Base-by-base conservation (phyloP, 495 filamentous ascomycete genomes). In the Choiromyces venosus region DNA sequence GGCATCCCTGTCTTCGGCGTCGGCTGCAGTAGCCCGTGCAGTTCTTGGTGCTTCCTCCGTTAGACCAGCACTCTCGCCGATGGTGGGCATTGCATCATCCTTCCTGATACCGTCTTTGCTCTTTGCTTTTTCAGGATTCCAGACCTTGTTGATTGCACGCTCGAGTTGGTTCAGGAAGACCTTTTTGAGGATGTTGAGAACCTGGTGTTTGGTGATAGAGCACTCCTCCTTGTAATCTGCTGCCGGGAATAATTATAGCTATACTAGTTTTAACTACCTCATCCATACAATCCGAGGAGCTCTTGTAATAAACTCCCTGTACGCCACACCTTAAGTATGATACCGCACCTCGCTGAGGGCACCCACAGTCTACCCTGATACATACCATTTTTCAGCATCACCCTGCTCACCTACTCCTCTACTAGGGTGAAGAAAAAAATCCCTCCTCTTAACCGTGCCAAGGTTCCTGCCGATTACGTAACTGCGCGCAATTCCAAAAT, bases 141-240 rank as follows among this genome's bases (percentile, higher is more conserved):
- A 84, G 75, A 95, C 94, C 74, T 88, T 88, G 77, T 87, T 88
- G 44, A 91, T 88, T 16, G 91, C 80, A 65, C 83, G 87, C 65
- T 90, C 87, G 21, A 99, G 87, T 39, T 85, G 83, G 9, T 88
- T 88, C 61, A 96, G 85, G 73, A 98, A 91, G 76, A 91, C 90
- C 71, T 84, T 86, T 83, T 98, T 91, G n/a, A 99, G 83, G 1
- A 92, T 88, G 40, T 84, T 81, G 33, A 92, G 84, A 44, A 99
- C 91, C 83, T 97, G 93, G 44, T 86, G 84, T 70, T 89, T 86
- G 36, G 83, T 84, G 76, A 99, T 96, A 10, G 91, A 92, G 82
- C 98, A 97, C 77, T 92, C 92, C 70, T 89, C 84, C 37, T 82
- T 86, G 81, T 98, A 99, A 79, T 97, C 94, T 52, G 89, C 86